Conservation (phyloP, 768 basidiomycete genomes). For the Chiua virens region DNA sequence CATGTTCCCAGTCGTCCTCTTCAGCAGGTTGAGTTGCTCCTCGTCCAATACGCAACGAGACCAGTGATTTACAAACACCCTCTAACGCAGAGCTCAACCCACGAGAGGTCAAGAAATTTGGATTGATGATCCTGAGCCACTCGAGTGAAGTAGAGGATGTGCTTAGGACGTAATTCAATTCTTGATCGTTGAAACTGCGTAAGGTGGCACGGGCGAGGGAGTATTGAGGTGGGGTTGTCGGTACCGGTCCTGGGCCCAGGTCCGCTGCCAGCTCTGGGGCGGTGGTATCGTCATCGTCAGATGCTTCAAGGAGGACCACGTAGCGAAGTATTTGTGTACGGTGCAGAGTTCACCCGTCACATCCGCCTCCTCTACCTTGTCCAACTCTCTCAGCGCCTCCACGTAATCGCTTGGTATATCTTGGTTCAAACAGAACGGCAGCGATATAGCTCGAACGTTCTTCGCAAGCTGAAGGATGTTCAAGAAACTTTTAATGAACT, state of each 20-base stretch:
- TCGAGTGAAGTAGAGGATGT: not conserved
- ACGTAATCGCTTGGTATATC: too few species aligned
- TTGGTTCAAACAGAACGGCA: not conserved
- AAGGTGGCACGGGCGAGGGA: not conserved
- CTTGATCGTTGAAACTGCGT: not conserved
- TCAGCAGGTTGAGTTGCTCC: too few species aligned
- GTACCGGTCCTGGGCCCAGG: not conserved
- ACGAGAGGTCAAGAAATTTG: not conserved
- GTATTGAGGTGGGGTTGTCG: not conserved
- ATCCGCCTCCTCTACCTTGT: not conserved
- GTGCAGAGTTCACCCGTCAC: not conserved
- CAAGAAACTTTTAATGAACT: not conserved
- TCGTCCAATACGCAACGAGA: too few species aligned
- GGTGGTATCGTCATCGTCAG: not conserved
- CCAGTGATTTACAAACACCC: not conserved
- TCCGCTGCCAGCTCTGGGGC: too few species aligned
- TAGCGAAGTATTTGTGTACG: not conserved
- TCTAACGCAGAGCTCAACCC: not conserved
- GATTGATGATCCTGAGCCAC: not conserved
- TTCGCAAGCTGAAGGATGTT: not conserved
- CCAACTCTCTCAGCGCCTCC: not conserved
- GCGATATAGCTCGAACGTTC: not conserved
- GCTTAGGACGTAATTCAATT: not conserved
- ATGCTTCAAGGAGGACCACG: slow-evolving; percentile 1
- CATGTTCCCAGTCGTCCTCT: not conserved